A percentile compares a stretch with the other conserved stretches of the same genome.
phyloP scores from a whole-genome alignment of 208 protist genomes.

The Leishmania guyanensis region DNA sequence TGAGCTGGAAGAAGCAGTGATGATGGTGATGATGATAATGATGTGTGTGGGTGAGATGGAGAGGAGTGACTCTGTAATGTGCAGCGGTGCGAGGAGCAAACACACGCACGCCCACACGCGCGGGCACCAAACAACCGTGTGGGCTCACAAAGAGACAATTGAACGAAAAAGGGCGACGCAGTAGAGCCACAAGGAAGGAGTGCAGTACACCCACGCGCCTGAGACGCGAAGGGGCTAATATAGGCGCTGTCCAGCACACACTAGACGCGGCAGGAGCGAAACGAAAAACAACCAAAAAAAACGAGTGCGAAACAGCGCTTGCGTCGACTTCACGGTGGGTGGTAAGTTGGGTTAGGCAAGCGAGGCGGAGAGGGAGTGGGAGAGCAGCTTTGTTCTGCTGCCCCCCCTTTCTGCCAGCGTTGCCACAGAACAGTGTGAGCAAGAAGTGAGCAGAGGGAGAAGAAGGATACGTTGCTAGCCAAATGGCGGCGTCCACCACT shows the following conservation, averaged over 20 bases:
- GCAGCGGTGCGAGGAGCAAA: not conserved
- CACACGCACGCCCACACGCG: not conserved
- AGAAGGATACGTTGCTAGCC: not conserved
- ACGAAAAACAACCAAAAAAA: not conserved
- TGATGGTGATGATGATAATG: not conserved
- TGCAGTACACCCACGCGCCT: too few relatives aligned
- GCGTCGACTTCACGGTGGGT: not conserved
- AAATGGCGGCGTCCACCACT: not conserved
- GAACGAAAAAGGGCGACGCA: not conserved
- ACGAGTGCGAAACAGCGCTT: not conserved
- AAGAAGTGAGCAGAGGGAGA: not conserved
- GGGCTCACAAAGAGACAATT: too few relatives aligned
- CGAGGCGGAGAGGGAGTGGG: not conserved
- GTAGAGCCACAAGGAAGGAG: too few relatives aligned
- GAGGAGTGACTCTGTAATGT: not conserved
- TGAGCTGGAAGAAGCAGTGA: not conserved
- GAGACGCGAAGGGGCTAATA: too few relatives aligned
- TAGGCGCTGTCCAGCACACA: too few relatives aligned
- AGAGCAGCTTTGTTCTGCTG: not conserved
- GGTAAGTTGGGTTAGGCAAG: too few relatives aligned
- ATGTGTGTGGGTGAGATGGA: not conserved
- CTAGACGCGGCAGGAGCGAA: not conserved
- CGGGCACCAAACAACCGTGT: not conserved
- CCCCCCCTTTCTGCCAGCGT: not conserved
- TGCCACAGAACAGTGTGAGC: not conserved